Conservation (phyloP, 2,329 filamentous ascomycete species). For the Chalaropsis ovoidea region DNA sequence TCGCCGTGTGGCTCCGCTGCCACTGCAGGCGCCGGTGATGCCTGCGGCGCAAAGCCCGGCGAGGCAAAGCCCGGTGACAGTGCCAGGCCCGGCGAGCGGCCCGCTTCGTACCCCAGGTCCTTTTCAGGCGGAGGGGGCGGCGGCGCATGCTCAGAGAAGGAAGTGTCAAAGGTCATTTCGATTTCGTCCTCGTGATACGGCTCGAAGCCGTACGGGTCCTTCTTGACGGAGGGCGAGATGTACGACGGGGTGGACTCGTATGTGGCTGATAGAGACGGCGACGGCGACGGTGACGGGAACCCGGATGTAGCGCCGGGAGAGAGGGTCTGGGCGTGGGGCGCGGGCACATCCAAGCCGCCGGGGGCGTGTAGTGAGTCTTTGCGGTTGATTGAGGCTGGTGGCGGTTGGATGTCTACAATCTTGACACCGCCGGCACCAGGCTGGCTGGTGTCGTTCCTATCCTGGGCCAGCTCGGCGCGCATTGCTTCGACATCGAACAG, state of each 20-base stretch:
- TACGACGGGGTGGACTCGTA: slow-evolving; percentile 18
- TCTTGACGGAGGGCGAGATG: slow-evolving; percentile 13
- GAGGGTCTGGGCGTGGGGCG: background rate
- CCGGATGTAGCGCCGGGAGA: slow-evolving; percentile 14
- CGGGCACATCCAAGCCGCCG: slow-evolving; percentile 7
- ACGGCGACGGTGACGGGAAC: slow-evolving; percentile 17
- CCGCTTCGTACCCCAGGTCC: slow-evolving; percentile 30
- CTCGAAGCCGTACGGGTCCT: slow-evolving; percentile 23
- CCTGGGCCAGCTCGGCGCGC: slow-evolving; percentile 68
- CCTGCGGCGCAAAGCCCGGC: slow-evolving; percentile 27
- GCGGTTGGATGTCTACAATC: slow-evolving; percentile 20
- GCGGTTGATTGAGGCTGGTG: slow-evolving; percentile 20
- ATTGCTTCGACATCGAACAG: slow-evolving; percentile 96
- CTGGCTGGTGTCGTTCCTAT: slow-evolving; percentile 51
- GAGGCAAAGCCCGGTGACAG: slow-evolving; percentile 23
- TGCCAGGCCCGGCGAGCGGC: slow-evolving; percentile 27
- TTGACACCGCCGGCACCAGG: background rate
- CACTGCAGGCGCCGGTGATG: background rate
- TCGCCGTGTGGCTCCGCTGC: background rate
- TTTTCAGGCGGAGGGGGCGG: slow-evolving; percentile 30
- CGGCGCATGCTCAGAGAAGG: slow-evolving; percentile 39
- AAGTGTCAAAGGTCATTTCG: slow-evolving; percentile 63
- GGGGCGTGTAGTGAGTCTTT: slow-evolving; percentile 16
- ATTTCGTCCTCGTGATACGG: slow-evolving; percentile 40
- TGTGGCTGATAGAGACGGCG: slow-evolving; percentile 12